Evolutionary conservation across 805 yeast genomes (phyloP).

Genomic region (Starmerella riodocensis): DNA sequence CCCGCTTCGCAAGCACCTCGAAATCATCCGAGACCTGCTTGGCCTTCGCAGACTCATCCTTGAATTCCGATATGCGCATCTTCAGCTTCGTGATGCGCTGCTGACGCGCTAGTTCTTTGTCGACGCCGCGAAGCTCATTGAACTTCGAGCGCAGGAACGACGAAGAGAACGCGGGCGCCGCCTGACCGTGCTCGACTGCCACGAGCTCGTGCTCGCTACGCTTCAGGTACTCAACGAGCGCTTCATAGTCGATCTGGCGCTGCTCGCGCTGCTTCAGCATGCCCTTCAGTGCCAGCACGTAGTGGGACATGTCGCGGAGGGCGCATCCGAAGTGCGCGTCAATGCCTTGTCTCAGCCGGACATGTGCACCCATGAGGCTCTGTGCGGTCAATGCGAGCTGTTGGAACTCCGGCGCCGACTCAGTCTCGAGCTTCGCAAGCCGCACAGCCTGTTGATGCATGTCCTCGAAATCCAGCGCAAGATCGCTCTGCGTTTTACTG

Average conservation of each 20-base stretch:
- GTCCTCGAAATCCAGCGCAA: slow-evolving; percentile 58
- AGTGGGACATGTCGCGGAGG: slow-evolving; percentile 77
- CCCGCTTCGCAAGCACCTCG: slow-evolving; percentile 45
- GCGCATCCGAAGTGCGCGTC: slow-evolving; percentile 76
- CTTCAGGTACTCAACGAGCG: slow-evolving; percentile 59
- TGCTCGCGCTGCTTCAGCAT: slow-evolving; percentile 76
- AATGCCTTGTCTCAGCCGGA: slow-evolving; percentile 37
- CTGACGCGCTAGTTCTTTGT: slow-evolving; percentile 42
- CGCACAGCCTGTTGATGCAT: slow-evolving; percentile 58
- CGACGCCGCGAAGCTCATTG: slow-evolving; percentile 51
- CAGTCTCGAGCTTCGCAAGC: slow-evolving; percentile 46
- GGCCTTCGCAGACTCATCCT: slow-evolving; percentile 40
- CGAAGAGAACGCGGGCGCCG: slow-evolving; percentile 29
- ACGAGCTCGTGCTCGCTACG: slow-evolving; percentile 59
- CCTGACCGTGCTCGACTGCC: slow-evolving; percentile 34
- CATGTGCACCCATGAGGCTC: slow-evolving; percentile 33
- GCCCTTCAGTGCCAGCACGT: slow-evolving; percentile 48
- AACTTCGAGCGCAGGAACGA: slow-evolving; percentile 43
- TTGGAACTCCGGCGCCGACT: slow-evolving; percentile 28
- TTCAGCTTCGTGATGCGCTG: slow-evolving; percentile 42
- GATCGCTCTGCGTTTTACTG: slow-evolving; percentile 55
- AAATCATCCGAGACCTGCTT: slow-evolving; percentile 39
- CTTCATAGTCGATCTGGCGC: slow-evolving; percentile 83
- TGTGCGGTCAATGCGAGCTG: slow-evolving; percentile 38
- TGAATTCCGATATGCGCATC: slow-evolving; percentile 36